Evolutionary conservation across 2,329 filamentous ascomycete genomes (phyloP).

Genomic region (Xylaria hypoxylon): DNA sequence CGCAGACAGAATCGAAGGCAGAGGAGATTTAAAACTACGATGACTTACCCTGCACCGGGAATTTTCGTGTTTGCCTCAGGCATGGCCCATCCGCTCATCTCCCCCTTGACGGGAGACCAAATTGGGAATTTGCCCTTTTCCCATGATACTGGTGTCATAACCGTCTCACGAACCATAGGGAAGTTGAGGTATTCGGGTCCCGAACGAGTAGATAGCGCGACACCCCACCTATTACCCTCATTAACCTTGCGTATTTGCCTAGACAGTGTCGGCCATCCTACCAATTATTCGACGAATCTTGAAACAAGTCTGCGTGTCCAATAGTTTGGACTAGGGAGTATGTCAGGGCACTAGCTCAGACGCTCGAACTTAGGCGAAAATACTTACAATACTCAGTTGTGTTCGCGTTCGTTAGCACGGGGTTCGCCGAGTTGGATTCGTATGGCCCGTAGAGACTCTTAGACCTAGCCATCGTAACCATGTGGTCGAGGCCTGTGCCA

Average conservation of each 20-base stretch:
- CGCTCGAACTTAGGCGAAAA: too few species aligned
- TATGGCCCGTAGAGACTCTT: slow-evolving; percentile 58
- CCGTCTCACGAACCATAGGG: slow-evolving; percentile 59
- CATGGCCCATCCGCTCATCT: slow-evolving; percentile 52
- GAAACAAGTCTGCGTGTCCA: slow-evolving; percentile 68
- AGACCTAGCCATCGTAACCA: slow-evolving; percentile 61
- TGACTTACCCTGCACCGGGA: slow-evolving; percentile 45
- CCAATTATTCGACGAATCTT: slow-evolving; percentile 58
- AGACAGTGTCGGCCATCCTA: slow-evolving; percentile 30
- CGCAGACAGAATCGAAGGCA: neutral
- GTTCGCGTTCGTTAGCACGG: slow-evolving; percentile 59
- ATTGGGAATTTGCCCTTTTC: slow-evolving; percentile 51
- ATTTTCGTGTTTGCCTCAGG: slow-evolving; percentile 38
- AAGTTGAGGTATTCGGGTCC: slow-evolving; percentile 54
- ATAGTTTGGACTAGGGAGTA: slow-evolving; percentile 60
- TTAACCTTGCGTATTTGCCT: slow-evolving; percentile 3
- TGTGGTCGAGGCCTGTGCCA: slow-evolving; percentile 62
- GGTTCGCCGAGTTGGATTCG: slow-evolving; percentile 57
- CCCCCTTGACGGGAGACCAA: slow-evolving; percentile 52
- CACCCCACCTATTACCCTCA: slow-evolving; percentile 52
- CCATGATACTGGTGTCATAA: slow-evolving; percentile 57
- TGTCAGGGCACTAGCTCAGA: neutral
- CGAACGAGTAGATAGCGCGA: slow-evolving; percentile 56
- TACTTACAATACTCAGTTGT: slow-evolving; percentile 56
- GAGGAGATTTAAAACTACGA: neutral